Evolutionary conservation across 495 filamentous ascomycete species (phyloP), one percentile per base, ranked within the genome.

Genomic region (Friedmanniomyces simplex): DNA sequence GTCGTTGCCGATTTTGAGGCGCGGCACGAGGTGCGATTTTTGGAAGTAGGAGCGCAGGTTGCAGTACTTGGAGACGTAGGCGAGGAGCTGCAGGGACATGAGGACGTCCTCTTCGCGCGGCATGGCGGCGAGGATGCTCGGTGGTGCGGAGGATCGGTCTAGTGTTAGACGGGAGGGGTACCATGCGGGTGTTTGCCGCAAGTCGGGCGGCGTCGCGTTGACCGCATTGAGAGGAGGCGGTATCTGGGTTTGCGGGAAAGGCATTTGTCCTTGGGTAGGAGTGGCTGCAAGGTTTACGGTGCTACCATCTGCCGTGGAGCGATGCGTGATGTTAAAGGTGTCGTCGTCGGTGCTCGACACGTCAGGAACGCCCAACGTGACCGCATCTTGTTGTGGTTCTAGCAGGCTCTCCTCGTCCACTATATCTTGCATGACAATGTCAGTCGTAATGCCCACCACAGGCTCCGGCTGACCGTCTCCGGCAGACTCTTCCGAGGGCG

Each of bases 41-140:
- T 98, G 91, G 70, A 98, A 98, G 70, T 95, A 98, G 21, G 87
- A 82, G 14, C 93, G 81, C 36, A 98, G 80, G 64, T 95, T 90
- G 80, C 93, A 96, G 71, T 98, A 98, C 71, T 98, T 98, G 30
- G 91, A 96, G 55, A 98, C 90, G 66, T 98, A 98, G 2, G 93
- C 93, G 26, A 98, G 79, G 8, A 98, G 81, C 72, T 98, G 93
- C n/a, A 98, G 78, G 0, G 93, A 96, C 90, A 96, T 95, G 60
- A 98, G 73, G 16, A 98, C 93, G 66, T 98, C 93, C 66, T 98
- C 93, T 62, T 97, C 93, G 37, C 93, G 82, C 20, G 93, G 93
- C 84, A 95, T 94, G 22, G 88, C 84, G 26, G 88, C 86, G 36
- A 94, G 67, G 55, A 91, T 42, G 43, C 50, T 55, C 41, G 61